phyloP scores from a whole-genome alignment of 202 grass and related monocot genomes.

The Panicum hallii region DNA sequence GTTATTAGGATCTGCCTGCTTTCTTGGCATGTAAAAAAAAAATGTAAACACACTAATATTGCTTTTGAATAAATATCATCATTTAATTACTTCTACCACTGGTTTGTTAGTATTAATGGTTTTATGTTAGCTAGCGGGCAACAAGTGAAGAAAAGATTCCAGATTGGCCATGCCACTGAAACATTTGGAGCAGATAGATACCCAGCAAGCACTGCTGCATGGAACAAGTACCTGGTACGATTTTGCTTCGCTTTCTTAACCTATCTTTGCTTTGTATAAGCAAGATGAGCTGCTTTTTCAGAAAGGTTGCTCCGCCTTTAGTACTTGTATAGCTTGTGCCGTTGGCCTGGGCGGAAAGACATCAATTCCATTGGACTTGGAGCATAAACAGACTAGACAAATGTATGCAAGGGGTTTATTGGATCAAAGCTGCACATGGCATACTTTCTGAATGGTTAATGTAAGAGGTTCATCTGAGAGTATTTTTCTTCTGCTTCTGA shows the following conservation, averaged over 20 bases:
- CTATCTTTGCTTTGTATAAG: slow-evolving; percentile 45
- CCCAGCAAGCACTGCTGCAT: slow-evolving; percentile 8
- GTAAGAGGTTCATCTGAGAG: neutral
- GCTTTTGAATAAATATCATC: slow-evolving; percentile 17
- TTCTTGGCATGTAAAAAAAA: slow-evolving; percentile 44
- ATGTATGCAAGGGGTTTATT: slow-evolving; percentile 40
- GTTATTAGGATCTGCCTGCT: neutral
- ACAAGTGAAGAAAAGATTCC: slow-evolving; percentile 10
- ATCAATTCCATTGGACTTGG: slow-evolving; percentile 41
- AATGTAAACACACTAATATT: neutral
- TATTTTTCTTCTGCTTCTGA: neutral
- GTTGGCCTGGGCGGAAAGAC: slow-evolving; percentile 38
- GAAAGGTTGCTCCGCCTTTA: slow-evolving; percentile 3
- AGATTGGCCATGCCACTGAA: slow-evolving; percentile 6
- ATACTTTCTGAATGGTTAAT: slow-evolving; percentile 1
- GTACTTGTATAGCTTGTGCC: slow-evolving; percentile 34
- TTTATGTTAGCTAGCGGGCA: slow-evolving; percentile 19
- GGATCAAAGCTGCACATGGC: slow-evolving; percentile 37
- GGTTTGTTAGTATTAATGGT: neutral
- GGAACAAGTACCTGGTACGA: slow-evolving; percentile 48
- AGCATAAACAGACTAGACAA: slow-evolving; percentile 20
- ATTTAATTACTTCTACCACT: neutral
- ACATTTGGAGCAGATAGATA: slow-evolving; percentile 34
- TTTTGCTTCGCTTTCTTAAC: slow-evolving; percentile 33
- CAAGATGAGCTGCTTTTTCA: slow-evolving; percentile 43